Evolutionary conservation across 2,329 filamentous ascomycete species (phyloP).

Genomic region (Pseudogymnoascus sp.): DNA sequence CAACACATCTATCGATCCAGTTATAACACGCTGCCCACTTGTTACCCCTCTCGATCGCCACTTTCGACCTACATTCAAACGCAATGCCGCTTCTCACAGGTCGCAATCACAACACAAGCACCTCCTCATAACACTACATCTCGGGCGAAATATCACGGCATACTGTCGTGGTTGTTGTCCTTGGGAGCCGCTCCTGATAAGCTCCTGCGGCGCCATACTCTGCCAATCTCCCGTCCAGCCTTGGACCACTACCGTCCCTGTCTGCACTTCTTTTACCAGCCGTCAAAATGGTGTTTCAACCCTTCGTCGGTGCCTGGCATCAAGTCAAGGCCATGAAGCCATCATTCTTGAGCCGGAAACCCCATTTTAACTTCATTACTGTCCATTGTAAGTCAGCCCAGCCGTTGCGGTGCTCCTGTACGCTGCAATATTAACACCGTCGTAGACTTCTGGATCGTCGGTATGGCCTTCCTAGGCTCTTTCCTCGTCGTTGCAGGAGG

Average conservation of each 20-base stretch:
- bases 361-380: slow-evolving; percentile 75
- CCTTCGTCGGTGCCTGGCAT: slow-evolving; percentile 29
- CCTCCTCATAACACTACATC: neutral
- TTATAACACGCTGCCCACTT: neutral
- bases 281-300: neutral
- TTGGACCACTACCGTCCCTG: neutral
- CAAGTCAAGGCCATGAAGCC: slow-evolving; percentile 48
- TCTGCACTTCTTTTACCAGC: neutral
- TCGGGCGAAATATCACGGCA: neutral
- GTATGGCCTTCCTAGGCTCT: slow-evolving; percentile 66
- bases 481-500: slow-evolving; percentile 65
- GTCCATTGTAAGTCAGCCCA: slow-evolving; percentile 60
- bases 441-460: slow-evolving; percentile 73
- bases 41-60: neutral
- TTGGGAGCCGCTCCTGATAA: neutral
- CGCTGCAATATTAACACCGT: slow-evolving; percentile 12
- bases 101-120: neutral
- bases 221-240: neutral
- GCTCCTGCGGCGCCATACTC: neutral
- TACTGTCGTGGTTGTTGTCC: neutral
- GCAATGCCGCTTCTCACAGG: neutral
- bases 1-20: neutral
- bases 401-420: neutral
- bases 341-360: slow-evolving; percentile 53
- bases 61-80: neutral